These are phyloP conservation scores for Striga hermonthica DNA, from an alignment of 305 asterid species.

Conservation along the genomic window DNA sequence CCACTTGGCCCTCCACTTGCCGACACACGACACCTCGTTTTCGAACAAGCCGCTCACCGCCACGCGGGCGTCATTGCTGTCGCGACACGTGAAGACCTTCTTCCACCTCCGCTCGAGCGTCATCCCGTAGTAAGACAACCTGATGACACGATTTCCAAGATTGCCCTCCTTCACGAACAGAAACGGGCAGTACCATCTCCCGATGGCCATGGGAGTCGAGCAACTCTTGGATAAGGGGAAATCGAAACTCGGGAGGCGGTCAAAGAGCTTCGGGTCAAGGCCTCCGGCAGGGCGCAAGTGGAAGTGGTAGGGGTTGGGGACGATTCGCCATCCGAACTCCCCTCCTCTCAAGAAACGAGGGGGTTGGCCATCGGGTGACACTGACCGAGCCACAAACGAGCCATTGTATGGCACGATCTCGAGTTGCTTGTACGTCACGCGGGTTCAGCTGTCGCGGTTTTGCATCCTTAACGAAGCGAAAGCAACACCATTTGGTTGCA, in stretches of 20 bases:
- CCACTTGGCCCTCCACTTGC: slow-evolving; percentile 38
- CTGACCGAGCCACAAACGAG: slow-evolving; percentile 28
- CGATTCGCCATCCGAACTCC: slow-evolving; percentile 26
- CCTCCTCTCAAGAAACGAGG: slow-evolving; percentile 23
- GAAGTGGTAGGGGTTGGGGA: slow-evolving; percentile 28
- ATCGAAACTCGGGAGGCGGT: slow-evolving; percentile 33
- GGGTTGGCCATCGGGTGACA: slow-evolving; percentile 37
- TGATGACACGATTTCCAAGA: slow-evolving; percentile 37
- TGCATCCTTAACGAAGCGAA: slow-evolving; percentile 25
- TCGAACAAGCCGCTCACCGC: slow-evolving; percentile 39
- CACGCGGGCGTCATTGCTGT: slow-evolving; percentile 15
- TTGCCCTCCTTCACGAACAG: slow-evolving; percentile 44
- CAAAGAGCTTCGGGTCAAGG: slow-evolving; percentile 34
- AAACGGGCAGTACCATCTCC: slow-evolving; percentile 53
- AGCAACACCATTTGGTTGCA: slow-evolving; percentile 27
- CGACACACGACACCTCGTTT: slow-evolving; percentile 34
- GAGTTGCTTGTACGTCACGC: slow-evolving; percentile 42
- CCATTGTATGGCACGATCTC: slow-evolving; percentile 28
- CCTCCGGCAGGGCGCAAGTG: slow-evolving; percentile 38
- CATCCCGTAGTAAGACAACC: slow-evolving; percentile 51
- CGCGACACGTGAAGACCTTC: slow-evolving; percentile 36
- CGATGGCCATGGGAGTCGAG: slow-evolving; percentile 31
- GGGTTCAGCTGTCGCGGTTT: slow-evolving; percentile 47
- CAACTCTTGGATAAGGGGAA: not conserved
- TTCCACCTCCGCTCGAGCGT: slow-evolving; percentile 59